phyloP scores from a whole-genome alignment of 768 basidiomycete genomes.

The Trametes villosa region DNA sequence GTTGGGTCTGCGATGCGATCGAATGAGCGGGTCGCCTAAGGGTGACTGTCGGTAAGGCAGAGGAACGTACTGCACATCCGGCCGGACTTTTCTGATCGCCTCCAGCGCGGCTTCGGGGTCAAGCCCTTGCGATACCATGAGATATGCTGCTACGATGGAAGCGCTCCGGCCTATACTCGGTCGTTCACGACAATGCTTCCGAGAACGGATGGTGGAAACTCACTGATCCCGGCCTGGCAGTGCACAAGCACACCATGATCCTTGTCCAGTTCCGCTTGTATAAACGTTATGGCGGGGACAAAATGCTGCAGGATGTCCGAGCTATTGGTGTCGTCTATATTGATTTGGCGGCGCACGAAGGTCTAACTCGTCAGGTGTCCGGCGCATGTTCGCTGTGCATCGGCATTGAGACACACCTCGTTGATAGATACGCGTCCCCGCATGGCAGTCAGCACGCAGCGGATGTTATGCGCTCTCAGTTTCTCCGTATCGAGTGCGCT shows the following conservation, averaged over 20 bases:
- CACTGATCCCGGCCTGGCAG: slow-evolving; percentile 89
- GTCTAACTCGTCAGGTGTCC: slow-evolving; percentile 50
- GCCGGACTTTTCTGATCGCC: slow-evolving; percentile 67
- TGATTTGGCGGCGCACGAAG: slow-evolving; percentile 78
- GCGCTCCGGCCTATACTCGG: slow-evolving; percentile 71
- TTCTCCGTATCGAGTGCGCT: slow-evolving; percentile 66
- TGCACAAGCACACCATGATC: slow-evolving; percentile 83
- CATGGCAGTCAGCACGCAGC: slow-evolving; percentile 75
- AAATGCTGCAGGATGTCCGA: slow-evolving; percentile 82
- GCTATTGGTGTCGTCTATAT: slow-evolving; percentile 74
- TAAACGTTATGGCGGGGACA: slow-evolving; percentile 80
- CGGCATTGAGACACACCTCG: slow-evolving; percentile 49
- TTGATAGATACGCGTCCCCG: slow-evolving; percentile 67
- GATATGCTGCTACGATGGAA: slow-evolving; percentile 84
- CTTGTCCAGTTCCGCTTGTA: slow-evolving; percentile 76
- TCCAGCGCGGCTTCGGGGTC: slow-evolving; percentile 67
- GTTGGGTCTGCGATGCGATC: slow-evolving; percentile 66
- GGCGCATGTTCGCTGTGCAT: neutral
- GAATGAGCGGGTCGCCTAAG: neutral
- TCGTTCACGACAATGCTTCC: no score
- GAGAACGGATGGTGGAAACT: slow-evolving; percentile 36
- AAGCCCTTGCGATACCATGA: slow-evolving; percentile 74
- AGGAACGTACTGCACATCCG: slow-evolving; percentile 66
- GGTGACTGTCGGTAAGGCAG: neutral
- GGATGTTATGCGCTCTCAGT: slow-evolving; percentile 74